Evolutionary conservation across 2,329 filamentous ascomycete species (phyloP).

Genomic region (Claviceps sp.): DNA sequence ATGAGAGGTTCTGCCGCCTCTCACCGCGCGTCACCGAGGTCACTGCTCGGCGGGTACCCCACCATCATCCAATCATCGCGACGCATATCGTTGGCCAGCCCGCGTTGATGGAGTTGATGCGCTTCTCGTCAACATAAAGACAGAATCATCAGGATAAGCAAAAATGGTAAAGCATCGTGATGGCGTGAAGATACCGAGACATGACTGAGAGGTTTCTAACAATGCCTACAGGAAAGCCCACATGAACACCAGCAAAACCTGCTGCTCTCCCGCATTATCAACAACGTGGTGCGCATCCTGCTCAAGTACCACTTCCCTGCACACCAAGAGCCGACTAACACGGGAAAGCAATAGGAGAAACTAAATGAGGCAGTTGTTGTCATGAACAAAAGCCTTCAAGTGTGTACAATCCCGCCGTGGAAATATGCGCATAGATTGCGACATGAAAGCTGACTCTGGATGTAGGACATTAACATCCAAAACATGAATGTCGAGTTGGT

Average conservation of each 20-base stretch:
- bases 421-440: background rate
- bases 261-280: constrained; percentile 87
- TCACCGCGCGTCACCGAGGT: constrained; percentile 17
- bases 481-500: constrained; percentile 99
- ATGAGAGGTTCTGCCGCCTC: constrained; percentile 18
- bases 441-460: background rate
- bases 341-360: constrained; percentile 56
- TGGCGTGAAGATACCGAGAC: background rate
- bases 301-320: background rate
- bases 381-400: constrained; percentile 85
- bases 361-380: constrained; percentile 88
- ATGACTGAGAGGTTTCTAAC: background rate
- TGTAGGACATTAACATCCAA: constrained; percentile 88
- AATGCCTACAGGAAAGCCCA: constrained; percentile 59
- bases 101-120: background rate
- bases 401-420: constrained; percentile 19
- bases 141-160: background rate
- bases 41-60: background rate
- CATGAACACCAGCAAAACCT: constrained; percentile 96
- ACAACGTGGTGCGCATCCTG: constrained; percentile 65
- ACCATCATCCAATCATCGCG: background rate
- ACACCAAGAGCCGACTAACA: background rate
- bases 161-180: background rate
- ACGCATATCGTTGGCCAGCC: background rate
- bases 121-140: background rate